These are phyloP conservation scores for Apiospora kogelbergensis DNA, from an alignment of 2,329 filamentous ascomycete genomes.

Conservation along the genomic window DNA sequence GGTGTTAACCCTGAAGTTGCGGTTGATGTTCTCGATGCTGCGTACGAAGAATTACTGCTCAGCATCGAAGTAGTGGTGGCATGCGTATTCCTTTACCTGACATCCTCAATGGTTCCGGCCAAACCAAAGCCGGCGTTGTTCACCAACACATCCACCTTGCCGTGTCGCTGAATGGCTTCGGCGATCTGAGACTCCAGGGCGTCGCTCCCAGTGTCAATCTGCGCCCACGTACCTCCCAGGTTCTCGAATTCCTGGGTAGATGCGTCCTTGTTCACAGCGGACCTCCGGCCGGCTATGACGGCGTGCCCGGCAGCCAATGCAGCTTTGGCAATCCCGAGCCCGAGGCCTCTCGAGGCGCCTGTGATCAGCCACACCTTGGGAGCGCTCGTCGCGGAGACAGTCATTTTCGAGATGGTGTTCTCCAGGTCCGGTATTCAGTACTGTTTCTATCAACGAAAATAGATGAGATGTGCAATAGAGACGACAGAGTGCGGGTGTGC, in stretches of 20 bases:
- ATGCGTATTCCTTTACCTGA: constrained; percentile 18
- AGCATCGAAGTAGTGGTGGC: constrained; percentile 1
- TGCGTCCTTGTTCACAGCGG: neutral
- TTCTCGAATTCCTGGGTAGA: constrained; percentile 22
- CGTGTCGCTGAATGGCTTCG: constrained; percentile 19
- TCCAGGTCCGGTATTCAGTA: too few species aligned
- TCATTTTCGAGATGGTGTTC: neutral
- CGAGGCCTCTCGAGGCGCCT: constrained; percentile 25
- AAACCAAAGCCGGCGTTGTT: constrained; percentile 26
- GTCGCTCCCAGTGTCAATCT: constrained; percentile 22
- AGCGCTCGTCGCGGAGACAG: neutral
- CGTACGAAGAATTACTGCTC: neutral
- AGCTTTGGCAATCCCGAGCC: constrained; percentile 23
- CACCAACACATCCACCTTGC: constrained; percentile 24
- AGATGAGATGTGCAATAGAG: neutral
- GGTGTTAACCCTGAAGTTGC: constrained; percentile 26
- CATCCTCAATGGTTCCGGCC: constrained; percentile 23
- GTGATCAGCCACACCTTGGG: constrained; percentile 26
- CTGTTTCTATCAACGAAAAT: too few species aligned
- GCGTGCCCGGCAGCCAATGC: constrained; percentile 25
- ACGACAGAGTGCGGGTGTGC: neutral
- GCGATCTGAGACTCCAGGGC: constrained; percentile 22
- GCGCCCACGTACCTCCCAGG: constrained; percentile 25
- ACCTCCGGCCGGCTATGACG: constrained; percentile 23
- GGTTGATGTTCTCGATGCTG: constrained; percentile 22